Evolutionary conservation across 78 protist species (phyloP), one percentile per base, ranked within the genome.

Genomic region (Chrysochromulina tobinii): DNA sequence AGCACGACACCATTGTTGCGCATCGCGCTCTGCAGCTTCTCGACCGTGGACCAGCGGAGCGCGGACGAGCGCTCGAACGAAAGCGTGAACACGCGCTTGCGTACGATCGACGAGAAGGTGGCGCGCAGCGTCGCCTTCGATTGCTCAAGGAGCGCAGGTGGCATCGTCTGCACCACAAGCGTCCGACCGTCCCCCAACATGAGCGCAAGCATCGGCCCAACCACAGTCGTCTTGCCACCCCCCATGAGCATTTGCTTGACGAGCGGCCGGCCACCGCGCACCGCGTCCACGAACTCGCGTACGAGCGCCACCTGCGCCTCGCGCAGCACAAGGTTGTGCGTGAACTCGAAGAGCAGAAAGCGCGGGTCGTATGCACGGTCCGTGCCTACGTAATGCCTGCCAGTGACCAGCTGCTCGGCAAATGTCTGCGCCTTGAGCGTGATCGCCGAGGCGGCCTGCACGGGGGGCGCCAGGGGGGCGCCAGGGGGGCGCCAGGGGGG

Each of bases 211-310:
- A 95, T 55, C 23, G 97, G 97, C 21, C 88, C 79, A 58, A 95
- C 90, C 53, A 94, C 94, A 23, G 94, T 92, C n/a, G 97, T 95
- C 38, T 67, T 94, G 75, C 96, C 94, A 0, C 87, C 64, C 23
- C 95, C 95, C 97, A 95, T 95, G 69, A 95, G 90, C 94, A 93
- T 90, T 61, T 95, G 97, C 59, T 92, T 92, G 6, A 90, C 93
- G 2, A 59, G 66, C 4, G 86, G 25, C 14, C 48, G 18, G 64
- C 85, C 92, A 11, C 12, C 53, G 23, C 72, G 38, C 20, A 57
- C 87, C 7, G 14, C 27, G 25, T 61, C 58, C 66, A 58, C 50
- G 25, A 95, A 86, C 73, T 89, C 88, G 66, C 1, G 8, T 23
- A 95, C 93, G 2, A 95, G 89, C 87, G 91, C 91, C 68, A 81